Evolutionary conservation across 768 basidiomycete species (phyloP).

Genomic region (Thelephora aurantiotincta): DNA sequence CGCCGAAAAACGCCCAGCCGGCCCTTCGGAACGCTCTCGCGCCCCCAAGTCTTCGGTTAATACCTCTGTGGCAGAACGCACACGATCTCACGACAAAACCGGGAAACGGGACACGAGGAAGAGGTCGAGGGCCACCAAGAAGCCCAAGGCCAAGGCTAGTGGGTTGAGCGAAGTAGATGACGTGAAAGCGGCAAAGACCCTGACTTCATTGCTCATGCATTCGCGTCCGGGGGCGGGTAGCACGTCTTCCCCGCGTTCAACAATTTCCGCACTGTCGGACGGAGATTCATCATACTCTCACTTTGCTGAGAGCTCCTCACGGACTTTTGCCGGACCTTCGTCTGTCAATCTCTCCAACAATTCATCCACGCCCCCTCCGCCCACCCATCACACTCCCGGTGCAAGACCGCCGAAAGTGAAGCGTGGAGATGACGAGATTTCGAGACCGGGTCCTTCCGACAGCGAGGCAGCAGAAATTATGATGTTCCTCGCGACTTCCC

Average conservation of each 20-base stretch:
- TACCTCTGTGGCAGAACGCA: slow-evolving; percentile 9
- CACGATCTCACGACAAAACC: slow-evolving; percentile 5
- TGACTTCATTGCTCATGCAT: slow-evolving; percentile 58
- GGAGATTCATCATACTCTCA: slow-evolving; percentile 50
- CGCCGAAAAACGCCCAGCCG: slow-evolving; percentile 4
- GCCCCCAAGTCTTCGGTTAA: slow-evolving; percentile 6
- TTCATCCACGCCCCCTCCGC: slow-evolving; percentile 17
- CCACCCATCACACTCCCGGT: slow-evolving; percentile 8
- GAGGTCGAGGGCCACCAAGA: slow-evolving; percentile 9
- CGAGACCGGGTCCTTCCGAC: slow-evolving; percentile 44
- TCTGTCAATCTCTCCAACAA: slow-evolving; percentile 23
- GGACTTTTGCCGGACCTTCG: slow-evolving; percentile 28
- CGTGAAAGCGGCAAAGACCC: slow-evolving; percentile 72
- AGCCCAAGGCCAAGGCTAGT: slow-evolving; percentile 5
- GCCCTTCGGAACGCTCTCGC: neutral
- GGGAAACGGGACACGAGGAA: neutral
- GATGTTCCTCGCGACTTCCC: slow-evolving; percentile 74
- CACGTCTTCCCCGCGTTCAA: slow-evolving; percentile 58
- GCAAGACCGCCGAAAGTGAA: neutral
- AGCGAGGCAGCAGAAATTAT: slow-evolving; percentile 81
- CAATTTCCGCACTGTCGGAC: slow-evolving; percentile 55
- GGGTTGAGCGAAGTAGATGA: slow-evolving; percentile 44
- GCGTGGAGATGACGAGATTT: slow-evolving; percentile 11
- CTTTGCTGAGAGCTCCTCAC: slow-evolving; percentile 53
- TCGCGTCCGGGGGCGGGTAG: slow-evolving; percentile 43